phyloP scores from a whole-genome alignment of 2,329 filamentous ascomycete genomes.

The Diaporthe citriasiana region DNA sequence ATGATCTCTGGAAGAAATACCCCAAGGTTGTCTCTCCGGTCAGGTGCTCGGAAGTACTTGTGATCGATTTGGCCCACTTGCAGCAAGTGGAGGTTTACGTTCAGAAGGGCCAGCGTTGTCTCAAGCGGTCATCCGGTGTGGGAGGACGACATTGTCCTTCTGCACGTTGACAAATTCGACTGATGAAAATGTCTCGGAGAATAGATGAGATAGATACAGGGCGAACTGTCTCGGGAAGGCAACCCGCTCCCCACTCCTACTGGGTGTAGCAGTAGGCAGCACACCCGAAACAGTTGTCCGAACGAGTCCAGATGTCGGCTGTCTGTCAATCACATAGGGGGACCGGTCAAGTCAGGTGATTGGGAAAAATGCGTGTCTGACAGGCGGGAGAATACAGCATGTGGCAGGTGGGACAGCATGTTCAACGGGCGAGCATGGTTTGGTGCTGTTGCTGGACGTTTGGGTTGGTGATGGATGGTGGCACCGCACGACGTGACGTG shows the following conservation, averaged over 20 bases:
- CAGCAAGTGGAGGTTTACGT: not conserved
- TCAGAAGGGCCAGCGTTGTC: not conserved
- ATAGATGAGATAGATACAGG: not conserved
- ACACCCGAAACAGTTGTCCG: not conserved
- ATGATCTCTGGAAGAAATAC: not conserved
- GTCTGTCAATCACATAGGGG: not conserved
- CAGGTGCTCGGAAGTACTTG: not conserved
- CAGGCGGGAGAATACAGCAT: not conserved
- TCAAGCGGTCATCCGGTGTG: not conserved
- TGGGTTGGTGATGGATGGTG: not conserved
- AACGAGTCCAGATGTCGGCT: too few species aligned
- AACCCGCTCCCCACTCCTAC: not conserved
- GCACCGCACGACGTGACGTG: not conserved
- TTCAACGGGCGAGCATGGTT: not conserved
- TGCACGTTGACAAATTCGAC: not conserved
- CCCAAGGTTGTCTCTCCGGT: not conserved
- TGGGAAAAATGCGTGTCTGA: not conserved
- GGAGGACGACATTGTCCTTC: too few species aligned
- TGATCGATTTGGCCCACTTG: too few species aligned
- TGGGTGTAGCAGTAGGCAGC: not conserved
- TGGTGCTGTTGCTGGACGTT: not conserved
- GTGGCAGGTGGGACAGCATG: slow-evolving; percentile 9
- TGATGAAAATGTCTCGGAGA: slow-evolving; percentile 18
- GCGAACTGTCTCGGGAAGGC: slow-evolving; percentile 13
- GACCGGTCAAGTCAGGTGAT: not conserved